phyloP scores from a whole-genome alignment of 495 filamentous ascomycete species.

The Xeromyces bisporus region DNA sequence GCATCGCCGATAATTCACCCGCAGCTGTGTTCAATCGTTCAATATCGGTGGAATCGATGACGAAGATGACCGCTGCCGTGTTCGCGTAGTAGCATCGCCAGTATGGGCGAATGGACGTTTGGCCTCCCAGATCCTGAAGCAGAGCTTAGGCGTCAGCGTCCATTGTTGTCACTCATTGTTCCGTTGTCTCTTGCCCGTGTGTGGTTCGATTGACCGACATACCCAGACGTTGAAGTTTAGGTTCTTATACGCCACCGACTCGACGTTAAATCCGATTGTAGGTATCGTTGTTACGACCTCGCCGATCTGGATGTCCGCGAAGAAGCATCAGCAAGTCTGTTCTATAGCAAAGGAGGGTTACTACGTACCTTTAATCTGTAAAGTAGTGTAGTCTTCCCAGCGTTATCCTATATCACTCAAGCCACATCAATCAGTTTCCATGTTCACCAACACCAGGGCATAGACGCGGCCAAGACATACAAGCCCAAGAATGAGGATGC shows the following conservation, averaged over 20 bases:
- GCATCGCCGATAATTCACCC: conserved; percentile 85
- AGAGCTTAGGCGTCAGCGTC: conserved; percentile 3
- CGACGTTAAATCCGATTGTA: conserved; percentile 98
- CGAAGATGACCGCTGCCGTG: conserved; percentile 97
- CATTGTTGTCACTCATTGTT: too few relatives aligned
- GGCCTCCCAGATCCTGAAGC: conserved; percentile 72
- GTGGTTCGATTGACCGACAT: too few relatives aligned
- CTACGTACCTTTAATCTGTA: conserved; percentile 75
- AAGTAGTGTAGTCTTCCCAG: conserved; percentile 90
- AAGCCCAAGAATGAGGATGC: conserved; percentile 89
- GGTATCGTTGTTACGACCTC: conserved; percentile 98
- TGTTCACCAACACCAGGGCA: not conserved
- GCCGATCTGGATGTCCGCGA: conserved; percentile 49
- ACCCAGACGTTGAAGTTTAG: conserved; percentile 98
- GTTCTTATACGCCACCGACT: conserved; percentile 93
- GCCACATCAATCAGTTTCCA: conserved; percentile 8
- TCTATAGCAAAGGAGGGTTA: not conserved
- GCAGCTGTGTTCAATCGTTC: conserved; percentile 80
- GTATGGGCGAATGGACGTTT: conserved; percentile 93
- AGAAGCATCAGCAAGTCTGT: conserved; percentile 7
- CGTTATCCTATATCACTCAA: conserved; percentile 59
- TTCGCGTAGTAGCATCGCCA: conserved; percentile 99
- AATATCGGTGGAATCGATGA: conserved; percentile 95
- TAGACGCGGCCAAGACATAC: conserved; percentile 31
- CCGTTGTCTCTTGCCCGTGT: too few relatives aligned